These are phyloP conservation scores for Cyberlindnera americana DNA, from an alignment of 805 yeast species.

Conservation along the genomic window DNA sequence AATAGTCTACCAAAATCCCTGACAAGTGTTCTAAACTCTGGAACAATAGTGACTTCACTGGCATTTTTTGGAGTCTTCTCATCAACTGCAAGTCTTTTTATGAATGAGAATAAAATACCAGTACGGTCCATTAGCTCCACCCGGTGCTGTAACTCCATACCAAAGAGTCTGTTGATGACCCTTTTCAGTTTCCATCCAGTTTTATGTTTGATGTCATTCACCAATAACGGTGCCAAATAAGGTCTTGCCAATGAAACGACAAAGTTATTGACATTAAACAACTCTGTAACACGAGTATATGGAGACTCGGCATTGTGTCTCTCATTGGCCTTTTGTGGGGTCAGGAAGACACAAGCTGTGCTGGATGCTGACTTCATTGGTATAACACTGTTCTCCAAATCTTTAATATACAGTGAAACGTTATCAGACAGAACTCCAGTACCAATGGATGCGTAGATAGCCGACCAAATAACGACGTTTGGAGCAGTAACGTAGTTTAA, in stretches of 20 bases:
- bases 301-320: slow-evolving; percentile 54
- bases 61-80: slow-evolving; percentile 80
- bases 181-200: slow-evolving; percentile 37
- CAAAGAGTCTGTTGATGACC: slow-evolving; percentile 37
- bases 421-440: slow-evolving; percentile 59
- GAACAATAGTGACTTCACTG: slow-evolving; percentile 86
- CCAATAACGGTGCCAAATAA: slow-evolving; percentile 83
- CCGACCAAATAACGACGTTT: slow-evolving; percentile 85
- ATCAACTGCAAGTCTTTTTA: slow-evolving; percentile 78
- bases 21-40: slow-evolving; percentile 65
- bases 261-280: slow-evolving; percentile 93
- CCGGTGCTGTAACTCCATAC: slow-evolving; percentile 80
- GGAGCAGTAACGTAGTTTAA: slow-evolving; percentile 92
- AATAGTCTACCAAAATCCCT: slow-evolving; percentile 29
- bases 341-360: slow-evolving; percentile 29
- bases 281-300: slow-evolving; percentile 82
- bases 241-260: slow-evolving; percentile 91
- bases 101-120: slow-evolving; percentile 65
- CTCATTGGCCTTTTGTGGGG: slow-evolving; percentile 46
- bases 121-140: slow-evolving; percentile 74
- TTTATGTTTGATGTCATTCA: slow-evolving; percentile 76
- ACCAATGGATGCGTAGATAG: slow-evolving; percentile 82
- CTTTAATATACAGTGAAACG: slow-evolving; percentile 56
- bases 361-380: slow-evolving; percentile 40
- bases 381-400: slow-evolving; percentile 58